phyloP scores from a whole-genome alignment of 495 filamentous ascomycete genomes.

The Lepraria neglecta region DNA sequence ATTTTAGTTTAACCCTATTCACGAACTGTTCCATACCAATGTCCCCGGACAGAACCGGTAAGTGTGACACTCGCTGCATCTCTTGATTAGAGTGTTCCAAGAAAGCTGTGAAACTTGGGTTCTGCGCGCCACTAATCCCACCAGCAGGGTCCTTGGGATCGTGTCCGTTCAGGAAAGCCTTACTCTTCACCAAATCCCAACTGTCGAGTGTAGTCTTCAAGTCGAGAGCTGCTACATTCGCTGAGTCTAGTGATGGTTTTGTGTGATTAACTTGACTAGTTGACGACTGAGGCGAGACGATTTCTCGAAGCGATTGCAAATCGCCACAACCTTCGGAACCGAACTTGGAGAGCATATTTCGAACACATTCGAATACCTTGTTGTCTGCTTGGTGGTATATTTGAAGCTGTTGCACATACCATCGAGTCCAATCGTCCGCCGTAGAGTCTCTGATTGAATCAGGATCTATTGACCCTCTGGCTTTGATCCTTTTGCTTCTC shows the following conservation, averaged over 20 bases:
- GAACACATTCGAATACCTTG: conserved; percentile 64
- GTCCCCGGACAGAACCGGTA: conserved; percentile 49
- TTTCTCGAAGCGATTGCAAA: conserved; percentile 38
- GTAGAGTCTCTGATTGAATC: conserved; percentile 45
- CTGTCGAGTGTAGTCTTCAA: conserved; percentile 46
- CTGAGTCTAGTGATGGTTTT: conserved; percentile 19
- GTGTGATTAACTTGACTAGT: conserved; percentile 17
- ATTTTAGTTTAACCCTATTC: conserved; percentile 41
- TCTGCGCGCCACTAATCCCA: conserved; percentile 46
- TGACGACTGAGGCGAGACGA: conserved; percentile 24
- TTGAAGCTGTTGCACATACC: conserved; percentile 65
- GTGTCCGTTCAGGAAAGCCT: conserved; percentile 49
- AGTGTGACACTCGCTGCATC: conserved; percentile 44
- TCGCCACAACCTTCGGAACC: conserved; percentile 50
- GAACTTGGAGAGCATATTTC: conserved; percentile 59
- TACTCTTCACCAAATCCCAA: conserved; percentile 58
- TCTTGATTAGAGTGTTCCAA: conserved; percentile 69
- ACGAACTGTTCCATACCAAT: conserved; percentile 54
- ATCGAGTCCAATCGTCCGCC: conserved; percentile 58
- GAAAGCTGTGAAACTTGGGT: conserved; percentile 63
- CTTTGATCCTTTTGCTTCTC: conserved; percentile 76
- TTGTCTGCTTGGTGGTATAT: conserved; percentile 64
- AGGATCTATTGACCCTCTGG: conserved; percentile 64
- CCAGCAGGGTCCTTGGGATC: conserved; percentile 44
- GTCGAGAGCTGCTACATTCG: conserved; percentile 43